Evolutionary conservation across 306 rosid genomes (phyloP).

Genomic region (Ziziphus jujuba): DNA sequence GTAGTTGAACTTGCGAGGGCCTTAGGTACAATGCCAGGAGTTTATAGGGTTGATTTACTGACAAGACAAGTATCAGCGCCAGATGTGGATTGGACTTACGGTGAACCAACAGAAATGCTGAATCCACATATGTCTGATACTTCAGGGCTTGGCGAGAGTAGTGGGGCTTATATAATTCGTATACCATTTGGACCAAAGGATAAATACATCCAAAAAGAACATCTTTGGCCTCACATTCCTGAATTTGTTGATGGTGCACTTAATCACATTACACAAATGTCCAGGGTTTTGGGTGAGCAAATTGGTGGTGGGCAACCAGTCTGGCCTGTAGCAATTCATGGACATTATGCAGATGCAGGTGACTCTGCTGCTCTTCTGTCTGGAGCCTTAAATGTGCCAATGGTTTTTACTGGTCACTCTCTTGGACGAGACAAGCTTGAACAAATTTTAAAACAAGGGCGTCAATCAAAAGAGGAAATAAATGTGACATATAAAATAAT

Average conservation of each 20-base stretch:
- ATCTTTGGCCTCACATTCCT: conserved; percentile 52
- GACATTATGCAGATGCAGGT: conserved; percentile 71
- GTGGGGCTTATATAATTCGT: conserved; percentile 54
- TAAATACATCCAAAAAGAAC: conserved; percentile 52
- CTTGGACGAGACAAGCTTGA: conserved; percentile 62
- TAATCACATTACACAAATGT: conserved; percentile 51
- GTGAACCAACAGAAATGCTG: conserved; percentile 64
- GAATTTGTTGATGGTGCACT: conserved; percentile 61
- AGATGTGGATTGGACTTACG: conserved; percentile 62
- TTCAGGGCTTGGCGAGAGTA: conserved; percentile 51
- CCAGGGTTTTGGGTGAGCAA: conserved; percentile 58
- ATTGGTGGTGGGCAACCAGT: conserved; percentile 50
- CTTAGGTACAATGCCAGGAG: conserved; percentile 59
- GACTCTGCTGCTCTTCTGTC: conserved; percentile 63
- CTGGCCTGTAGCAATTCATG: conserved; percentile 65
- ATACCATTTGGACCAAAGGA: conserved; percentile 61
- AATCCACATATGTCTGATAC: conserved; percentile 31
- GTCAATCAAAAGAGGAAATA: conserved; percentile 61
- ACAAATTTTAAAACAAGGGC: conserved; percentile 60
- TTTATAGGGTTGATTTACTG: conserved; percentile 59
- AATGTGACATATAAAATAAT: conserved; percentile 54
- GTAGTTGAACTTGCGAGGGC: conserved; percentile 65
- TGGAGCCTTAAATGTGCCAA: conserved; percentile 59
- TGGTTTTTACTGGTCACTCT: conserved; percentile 64
- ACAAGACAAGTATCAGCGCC: conserved; percentile 59